These are phyloP conservation scores for Adenanthera pavonina DNA, from an alignment of 306 rosid genomes.

Conservation along the genomic window DNA sequence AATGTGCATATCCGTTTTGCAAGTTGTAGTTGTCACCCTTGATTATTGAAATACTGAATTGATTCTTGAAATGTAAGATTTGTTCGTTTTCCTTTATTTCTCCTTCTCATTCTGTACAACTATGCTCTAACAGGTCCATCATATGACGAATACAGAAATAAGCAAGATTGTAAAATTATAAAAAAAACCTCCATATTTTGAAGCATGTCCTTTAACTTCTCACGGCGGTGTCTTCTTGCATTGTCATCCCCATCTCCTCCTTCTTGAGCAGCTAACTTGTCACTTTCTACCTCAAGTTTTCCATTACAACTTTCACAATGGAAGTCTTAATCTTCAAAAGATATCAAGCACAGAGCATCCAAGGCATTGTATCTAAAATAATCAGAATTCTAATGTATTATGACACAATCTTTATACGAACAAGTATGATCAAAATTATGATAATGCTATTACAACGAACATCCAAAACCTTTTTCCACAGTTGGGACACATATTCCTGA, in stretches of 20 bases:
- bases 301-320: conserved; percentile 94
- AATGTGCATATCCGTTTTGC: background rate
- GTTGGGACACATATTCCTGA: conserved; percentile 90
- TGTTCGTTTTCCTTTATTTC: background rate
- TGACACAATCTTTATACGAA: background rate
- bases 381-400: background rate
- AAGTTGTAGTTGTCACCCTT: background rate
- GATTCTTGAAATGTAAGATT: background rate
- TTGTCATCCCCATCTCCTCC: conserved; percentile 90
- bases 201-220: conserved; percentile 80
- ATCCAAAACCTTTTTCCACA: conserved; percentile 79
- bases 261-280: conserved; percentile 67
- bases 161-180: conserved; percentile 15
- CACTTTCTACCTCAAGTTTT: conserved; percentile 79
- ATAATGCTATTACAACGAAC: conserved; percentile 20
- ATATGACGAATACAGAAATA: conserved; percentile 8
- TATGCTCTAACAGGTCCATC: background rate
- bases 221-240: conserved; percentile 79
- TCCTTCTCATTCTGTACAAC: background rate
- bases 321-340: conserved; percentile 86
- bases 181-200: conserved; percentile 77
- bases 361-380: conserved; percentile 75
- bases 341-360: conserved; percentile 52
- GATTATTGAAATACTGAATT: background rate
- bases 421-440: conserved; percentile 5